Evolutionary conservation across 192 early-diverging fungal genomes (phyloP).

Genomic region (Coemansia sp.): DNA sequence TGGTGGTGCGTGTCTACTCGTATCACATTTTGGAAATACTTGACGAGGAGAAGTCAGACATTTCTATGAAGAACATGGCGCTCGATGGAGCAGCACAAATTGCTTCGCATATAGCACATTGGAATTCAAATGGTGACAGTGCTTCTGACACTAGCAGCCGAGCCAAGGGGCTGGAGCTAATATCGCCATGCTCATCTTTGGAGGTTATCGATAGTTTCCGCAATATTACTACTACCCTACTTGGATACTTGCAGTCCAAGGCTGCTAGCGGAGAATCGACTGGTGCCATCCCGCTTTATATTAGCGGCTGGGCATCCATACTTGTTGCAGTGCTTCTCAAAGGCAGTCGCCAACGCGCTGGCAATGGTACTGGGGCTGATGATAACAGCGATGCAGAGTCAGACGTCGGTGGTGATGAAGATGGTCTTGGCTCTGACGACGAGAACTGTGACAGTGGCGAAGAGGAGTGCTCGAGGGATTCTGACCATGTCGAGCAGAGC

Average conservation of each 20-base stretch:
- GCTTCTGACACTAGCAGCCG: neutral
- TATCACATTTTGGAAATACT: conserved; percentile 66
- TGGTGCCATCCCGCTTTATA: conserved; percentile 34
- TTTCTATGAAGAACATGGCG: conserved; percentile 56
- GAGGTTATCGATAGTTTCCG: conserved; percentile 27
- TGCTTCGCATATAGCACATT: conserved; percentile 56
- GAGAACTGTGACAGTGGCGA: conserved; percentile 8
- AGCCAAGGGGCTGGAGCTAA: neutral
- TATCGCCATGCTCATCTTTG: conserved; percentile 19
- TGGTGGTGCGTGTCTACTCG: conserved; percentile 65
- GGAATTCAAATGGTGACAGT: neutral
- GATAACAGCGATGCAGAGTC: conserved; percentile 1
- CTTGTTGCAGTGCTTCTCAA: conserved; percentile 41
- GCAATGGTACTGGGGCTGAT: neutral
- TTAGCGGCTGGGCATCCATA: conserved; percentile 40
- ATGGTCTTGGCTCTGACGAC: neutral
- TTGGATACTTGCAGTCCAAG: conserved; percentile 41
- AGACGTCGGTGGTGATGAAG: neutral
- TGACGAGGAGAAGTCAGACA: conserved; percentile 63
- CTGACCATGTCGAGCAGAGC: neutral
- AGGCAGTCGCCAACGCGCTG: neutral
- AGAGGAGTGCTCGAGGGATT: conserved; percentile 1
- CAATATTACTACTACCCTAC: conserved; percentile 11
- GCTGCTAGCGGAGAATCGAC: conserved; percentile 27
- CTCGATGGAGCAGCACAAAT: conserved; percentile 66